Evolutionary conservation across 306 rosid genomes (phyloP).

Genomic region (Canavalia gladiata): DNA sequence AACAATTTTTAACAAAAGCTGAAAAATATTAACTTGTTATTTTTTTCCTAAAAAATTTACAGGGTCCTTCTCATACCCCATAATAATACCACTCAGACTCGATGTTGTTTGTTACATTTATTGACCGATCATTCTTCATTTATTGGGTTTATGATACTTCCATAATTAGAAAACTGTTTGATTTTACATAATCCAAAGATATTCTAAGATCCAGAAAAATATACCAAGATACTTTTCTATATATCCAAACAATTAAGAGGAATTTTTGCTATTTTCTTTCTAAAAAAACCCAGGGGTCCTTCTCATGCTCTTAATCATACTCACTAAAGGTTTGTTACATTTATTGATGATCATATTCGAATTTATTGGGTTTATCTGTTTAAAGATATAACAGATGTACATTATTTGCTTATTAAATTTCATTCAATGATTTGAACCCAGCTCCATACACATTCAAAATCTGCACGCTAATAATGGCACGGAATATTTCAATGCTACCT

Average conservation of each 20-base stretch:
- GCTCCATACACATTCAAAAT: neutral
- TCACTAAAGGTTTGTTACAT: neutral
- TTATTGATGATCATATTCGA: neutral
- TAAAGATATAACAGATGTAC: neutral
- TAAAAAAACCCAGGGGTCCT: neutral
- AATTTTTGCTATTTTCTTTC: neutral
- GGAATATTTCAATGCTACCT: neutral
- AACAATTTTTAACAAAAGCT: slow-evolving; percentile 15
- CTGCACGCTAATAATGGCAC: neutral
- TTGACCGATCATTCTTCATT: neutral
- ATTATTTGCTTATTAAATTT: neutral
- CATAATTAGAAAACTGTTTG: too few species aligned
- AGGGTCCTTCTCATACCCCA: neutral
- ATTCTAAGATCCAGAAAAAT: too few species aligned
- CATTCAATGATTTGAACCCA: neutral
- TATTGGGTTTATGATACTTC: too few species aligned
- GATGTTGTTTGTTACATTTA: neutral
- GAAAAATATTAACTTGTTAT: slow-evolving; percentile 7
- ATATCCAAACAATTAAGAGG: too few species aligned
- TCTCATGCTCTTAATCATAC: neutral
- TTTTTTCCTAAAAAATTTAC: neutral
- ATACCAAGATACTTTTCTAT: too few species aligned
- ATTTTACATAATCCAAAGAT: too few species aligned
- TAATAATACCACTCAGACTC: neutral
- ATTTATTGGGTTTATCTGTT: neutral